Percentiles rank a stretch among this genome's conserved stretches.
phyloP scores from a whole-genome alignment of 768 basidiomycete species.

The Tylopilus sp. region DNA sequence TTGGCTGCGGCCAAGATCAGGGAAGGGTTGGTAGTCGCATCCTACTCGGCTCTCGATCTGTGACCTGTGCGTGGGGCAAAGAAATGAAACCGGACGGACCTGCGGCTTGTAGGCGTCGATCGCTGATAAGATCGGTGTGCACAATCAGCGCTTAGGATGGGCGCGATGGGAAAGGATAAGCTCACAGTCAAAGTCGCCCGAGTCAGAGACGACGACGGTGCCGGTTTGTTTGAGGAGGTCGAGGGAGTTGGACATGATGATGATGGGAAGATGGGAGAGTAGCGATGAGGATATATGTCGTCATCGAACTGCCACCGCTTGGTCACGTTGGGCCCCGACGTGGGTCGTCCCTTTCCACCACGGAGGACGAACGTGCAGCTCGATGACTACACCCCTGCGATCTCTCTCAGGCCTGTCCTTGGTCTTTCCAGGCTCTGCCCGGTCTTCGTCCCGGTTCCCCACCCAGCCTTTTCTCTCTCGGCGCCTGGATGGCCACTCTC shows the following conservation, averaged over 20 bases:
- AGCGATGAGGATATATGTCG: slow-evolving; percentile 12
- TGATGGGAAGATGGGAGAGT: slow-evolving; percentile 29
- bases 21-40: slow-evolving; percentile 98
- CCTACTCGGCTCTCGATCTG: slow-evolving; percentile 42
- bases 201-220: slow-evolving; percentile 96
- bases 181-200: slow-evolving; percentile 89
- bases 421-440: too few species aligned
- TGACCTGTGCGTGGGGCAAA: neutral
- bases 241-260: slow-evolving; percentile 71
- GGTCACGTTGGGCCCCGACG: slow-evolving; percentile 8
- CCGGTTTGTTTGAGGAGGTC: slow-evolving; percentile 87
- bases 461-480: too few species aligned
- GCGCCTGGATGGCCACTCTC: neutral
- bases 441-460: too few species aligned
- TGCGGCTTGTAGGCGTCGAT: slow-evolving; percentile 97
- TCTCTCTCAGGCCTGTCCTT: too few species aligned
- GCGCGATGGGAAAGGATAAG: slow-evolving; percentile 1
- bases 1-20: slow-evolving; percentile 90
- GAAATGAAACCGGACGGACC: slow-evolving; percentile 36
- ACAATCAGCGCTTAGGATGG: slow-evolving; percentile 24
- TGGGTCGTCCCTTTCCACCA: slow-evolving; percentile 15
- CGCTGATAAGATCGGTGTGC: slow-evolving; percentile 44
- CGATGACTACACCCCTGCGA: too few species aligned
- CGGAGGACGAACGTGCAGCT: slow-evolving; percentile 8
- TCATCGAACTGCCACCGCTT: slow-evolving; percentile 18